Conservation (phyloP, 129 eudicot species). For the Lactuca saligna region DNA sequence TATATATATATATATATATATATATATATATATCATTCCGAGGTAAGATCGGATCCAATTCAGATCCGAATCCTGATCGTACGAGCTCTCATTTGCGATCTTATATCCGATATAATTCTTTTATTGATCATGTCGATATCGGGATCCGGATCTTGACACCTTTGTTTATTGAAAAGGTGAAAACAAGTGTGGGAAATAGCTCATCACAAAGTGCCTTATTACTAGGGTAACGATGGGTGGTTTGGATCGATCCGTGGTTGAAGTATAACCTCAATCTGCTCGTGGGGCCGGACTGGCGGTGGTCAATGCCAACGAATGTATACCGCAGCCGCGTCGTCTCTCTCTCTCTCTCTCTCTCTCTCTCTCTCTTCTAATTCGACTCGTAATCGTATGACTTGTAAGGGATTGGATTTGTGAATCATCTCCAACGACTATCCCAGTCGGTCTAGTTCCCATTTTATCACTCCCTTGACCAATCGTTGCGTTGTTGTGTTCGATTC, state of each 20-base stretch:
- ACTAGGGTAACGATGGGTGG: slow-evolving; percentile 2
- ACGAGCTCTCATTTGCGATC: no score
- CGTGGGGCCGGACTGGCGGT: slow-evolving; percentile 8
- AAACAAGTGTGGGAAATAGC: background rate
- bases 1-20: no score
- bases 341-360: background rate
- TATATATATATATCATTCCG: no score
- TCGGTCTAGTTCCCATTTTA: slow-evolving; percentile 4
- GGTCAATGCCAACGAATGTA: slow-evolving; percentile 20
- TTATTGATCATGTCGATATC: no score
- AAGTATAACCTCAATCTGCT: slow-evolving; percentile 1
- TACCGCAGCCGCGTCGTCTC: slow-evolving; percentile 4
- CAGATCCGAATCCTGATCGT: no score
- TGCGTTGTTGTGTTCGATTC: slow-evolving; percentile 16
- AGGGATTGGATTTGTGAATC: background rate
- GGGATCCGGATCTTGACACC: no score
- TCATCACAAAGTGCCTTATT: background rate
- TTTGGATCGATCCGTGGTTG: slow-evolving; percentile 3
- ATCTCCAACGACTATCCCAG: slow-evolving; percentile 22
- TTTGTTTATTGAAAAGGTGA: no score
- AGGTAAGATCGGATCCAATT: no score
- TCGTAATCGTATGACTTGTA: slow-evolving; percentile 14
- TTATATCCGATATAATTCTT: no score
- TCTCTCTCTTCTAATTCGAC: background rate
- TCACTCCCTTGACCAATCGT: slow-evolving; percentile 29